Conservation (phyloP, 441 rosid genomes). For the Brassica balearica region DNA sequence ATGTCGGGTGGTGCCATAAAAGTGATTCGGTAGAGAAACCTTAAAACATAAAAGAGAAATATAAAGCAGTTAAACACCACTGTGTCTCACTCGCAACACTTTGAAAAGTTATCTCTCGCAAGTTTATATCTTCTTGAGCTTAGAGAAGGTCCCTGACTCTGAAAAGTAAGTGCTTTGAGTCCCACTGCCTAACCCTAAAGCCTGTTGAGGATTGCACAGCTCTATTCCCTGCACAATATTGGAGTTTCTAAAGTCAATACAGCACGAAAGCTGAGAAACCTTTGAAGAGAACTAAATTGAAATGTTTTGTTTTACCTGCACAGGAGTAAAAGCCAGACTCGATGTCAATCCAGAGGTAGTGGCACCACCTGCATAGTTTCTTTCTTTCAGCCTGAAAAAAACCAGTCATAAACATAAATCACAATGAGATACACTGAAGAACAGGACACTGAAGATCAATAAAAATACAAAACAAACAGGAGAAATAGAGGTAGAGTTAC, state of each 20-base stretch:
- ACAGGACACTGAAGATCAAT: background rate
- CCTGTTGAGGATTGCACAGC: constrained; percentile 91
- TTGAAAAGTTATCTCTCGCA: background rate
- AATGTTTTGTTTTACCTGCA: constrained; percentile 62
- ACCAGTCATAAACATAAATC: constrained; percentile 16
- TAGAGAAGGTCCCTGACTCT: constrained; percentile 89
- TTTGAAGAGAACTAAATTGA: background rate
- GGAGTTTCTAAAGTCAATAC: background rate
- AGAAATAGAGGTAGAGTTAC: constrained; percentile 45
- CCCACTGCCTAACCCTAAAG: constrained; percentile 84
- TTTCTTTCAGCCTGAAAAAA: constrained; percentile 45
- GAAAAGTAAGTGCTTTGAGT: constrained; percentile 96
- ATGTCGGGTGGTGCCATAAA: constrained; percentile 9
- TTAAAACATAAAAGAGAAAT: background rate
- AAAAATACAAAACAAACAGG: background rate
- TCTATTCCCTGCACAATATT: constrained; percentile 73
- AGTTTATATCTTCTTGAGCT: constrained; percentile 72
- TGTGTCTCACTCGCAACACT: constrained; percentile 4
- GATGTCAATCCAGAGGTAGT: constrained; percentile 94
- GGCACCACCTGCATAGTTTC: constrained; percentile 74
- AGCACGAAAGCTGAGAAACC: constrained; percentile 2
- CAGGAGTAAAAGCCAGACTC: constrained; percentile 95
- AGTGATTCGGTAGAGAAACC: background rate
- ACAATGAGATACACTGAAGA: constrained; percentile 20
- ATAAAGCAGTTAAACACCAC: constrained; percentile 28